phyloP scores from a whole-genome alignment of 2,329 filamentous ascomycete genomes.

The Pseudocercospora fijiensis region DNA sequence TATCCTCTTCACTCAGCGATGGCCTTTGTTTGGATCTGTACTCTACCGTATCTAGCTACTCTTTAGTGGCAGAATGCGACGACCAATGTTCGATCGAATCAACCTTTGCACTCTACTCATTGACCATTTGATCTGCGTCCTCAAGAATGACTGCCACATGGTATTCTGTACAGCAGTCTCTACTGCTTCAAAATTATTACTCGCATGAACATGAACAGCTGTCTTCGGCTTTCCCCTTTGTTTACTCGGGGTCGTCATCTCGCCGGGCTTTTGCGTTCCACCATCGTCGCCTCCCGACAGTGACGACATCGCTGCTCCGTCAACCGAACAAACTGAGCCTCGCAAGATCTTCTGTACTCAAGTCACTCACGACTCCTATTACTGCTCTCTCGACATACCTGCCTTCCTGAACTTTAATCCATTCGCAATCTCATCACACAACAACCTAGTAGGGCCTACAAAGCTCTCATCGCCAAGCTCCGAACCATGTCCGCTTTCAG shows the following conservation, averaged over 20 bases:
- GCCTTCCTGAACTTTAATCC: not conserved
- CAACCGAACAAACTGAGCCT: not conserved
- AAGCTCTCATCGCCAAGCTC: not conserved
- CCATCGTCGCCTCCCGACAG: not conserved
- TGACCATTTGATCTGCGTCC: not conserved
- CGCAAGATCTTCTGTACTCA: not conserved
- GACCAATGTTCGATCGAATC: conserved; percentile 8
- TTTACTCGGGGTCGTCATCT: not conserved
- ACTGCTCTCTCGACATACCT: not conserved
- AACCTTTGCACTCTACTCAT: not conserved
- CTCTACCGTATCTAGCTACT: conserved; percentile 9
- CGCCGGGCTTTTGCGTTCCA: not conserved
- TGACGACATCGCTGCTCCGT: not conserved
- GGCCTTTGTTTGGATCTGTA: conserved; percentile 5
- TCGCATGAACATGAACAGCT: not conserved
- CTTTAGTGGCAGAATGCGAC: conserved; percentile 8
- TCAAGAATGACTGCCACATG: not conserved
- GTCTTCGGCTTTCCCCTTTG: not conserved
- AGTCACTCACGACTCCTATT: not conserved
- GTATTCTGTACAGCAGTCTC: not conserved
- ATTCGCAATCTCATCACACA: not conserved
- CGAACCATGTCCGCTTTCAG: conserved; percentile 7
- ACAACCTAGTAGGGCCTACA: no score
- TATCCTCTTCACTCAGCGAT: not conserved
- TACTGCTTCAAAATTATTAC: not conserved